These are phyloP conservation scores for Suillus alpinus DNA, from an alignment of 768 basidiomycete species.

Conservation along the genomic window DNA sequence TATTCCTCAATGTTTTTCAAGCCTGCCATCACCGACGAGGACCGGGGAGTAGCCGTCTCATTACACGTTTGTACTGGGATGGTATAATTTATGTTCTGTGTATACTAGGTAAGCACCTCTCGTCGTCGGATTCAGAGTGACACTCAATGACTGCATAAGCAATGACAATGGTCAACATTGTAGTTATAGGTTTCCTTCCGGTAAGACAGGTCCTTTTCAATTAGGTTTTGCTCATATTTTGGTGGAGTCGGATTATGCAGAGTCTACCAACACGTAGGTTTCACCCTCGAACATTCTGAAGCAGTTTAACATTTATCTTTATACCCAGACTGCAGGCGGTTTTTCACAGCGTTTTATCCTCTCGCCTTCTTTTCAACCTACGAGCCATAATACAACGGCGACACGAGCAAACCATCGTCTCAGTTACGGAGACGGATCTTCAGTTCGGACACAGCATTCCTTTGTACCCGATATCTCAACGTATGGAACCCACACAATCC, in stretches of 20 bases:
- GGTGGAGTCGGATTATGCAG: not conserved
- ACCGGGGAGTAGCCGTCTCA: not conserved
- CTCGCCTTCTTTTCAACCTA: not conserved
- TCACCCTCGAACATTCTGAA: not conserved
- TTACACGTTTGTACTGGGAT: not conserved
- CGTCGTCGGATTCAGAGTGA: not conserved
- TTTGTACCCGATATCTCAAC: not conserved
- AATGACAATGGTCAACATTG: not conserved
- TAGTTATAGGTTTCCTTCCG: not conserved
- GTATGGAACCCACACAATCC: not conserved
- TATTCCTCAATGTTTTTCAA: not conserved
- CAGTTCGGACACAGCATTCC: not conserved
- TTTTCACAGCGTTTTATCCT: not conserved
- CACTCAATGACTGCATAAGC: not conserved
- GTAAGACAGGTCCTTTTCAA: not conserved
- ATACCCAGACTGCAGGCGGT: not conserved
- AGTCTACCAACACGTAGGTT: not conserved
- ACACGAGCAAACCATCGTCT: not conserved
- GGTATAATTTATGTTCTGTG: not conserved
- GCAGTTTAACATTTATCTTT: not conserved
- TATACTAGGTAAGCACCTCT: not conserved
- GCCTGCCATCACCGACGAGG: not conserved
- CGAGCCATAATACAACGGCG: not conserved
- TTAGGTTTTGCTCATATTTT: not conserved
- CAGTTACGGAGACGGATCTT: not conserved